A percentile compares a stretch with the other conserved stretches of the same genome.
These are phyloP conservation scores for Aspergillus sclerotiicarbonarius DNA, from an alignment of 495 filamentous ascomycete genomes.

Conservation along the genomic window DNA sequence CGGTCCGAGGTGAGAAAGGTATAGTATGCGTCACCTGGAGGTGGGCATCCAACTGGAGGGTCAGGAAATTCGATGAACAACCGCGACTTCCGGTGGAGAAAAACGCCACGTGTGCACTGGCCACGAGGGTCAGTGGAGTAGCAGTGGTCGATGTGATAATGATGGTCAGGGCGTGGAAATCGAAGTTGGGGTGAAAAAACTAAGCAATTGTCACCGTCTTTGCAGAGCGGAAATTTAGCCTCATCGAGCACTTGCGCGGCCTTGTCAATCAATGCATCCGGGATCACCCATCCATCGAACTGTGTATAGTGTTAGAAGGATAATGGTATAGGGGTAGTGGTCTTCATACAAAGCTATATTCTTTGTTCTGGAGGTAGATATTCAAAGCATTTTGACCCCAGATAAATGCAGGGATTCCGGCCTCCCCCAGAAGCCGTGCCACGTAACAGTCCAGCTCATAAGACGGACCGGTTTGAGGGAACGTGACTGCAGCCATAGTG, in stretches of 20 bases:
- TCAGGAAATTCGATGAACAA: neutral
- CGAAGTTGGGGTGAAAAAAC: neutral
- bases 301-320: neutral
- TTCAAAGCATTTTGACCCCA: neutral
- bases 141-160: neutral
- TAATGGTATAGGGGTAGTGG: neutral
- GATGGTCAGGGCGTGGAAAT: conserved; percentile 1
- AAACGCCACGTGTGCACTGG: neutral
- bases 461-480: neutral
- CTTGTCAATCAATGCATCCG: neutral
- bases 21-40: neutral
- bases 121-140: neutral
- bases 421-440: neutral
- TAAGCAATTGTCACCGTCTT: neutral
- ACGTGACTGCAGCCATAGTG: too few relatives aligned
- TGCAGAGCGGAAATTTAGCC: neutral
- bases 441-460: neutral
- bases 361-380: neutral
- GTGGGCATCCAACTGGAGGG: neutral
- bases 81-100: conserved; percentile 4
- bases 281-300: neutral
- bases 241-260: neutral
- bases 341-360: neutral
- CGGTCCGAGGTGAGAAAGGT: neutral
- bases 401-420: conserved; percentile 4